A percentile compares a stretch with the other conserved stretches of the same genome.
These are phyloP conservation scores for Achaetomiella virescens DNA, from an alignment of 495 filamentous ascomycete species.

Conservation along the genomic window DNA sequence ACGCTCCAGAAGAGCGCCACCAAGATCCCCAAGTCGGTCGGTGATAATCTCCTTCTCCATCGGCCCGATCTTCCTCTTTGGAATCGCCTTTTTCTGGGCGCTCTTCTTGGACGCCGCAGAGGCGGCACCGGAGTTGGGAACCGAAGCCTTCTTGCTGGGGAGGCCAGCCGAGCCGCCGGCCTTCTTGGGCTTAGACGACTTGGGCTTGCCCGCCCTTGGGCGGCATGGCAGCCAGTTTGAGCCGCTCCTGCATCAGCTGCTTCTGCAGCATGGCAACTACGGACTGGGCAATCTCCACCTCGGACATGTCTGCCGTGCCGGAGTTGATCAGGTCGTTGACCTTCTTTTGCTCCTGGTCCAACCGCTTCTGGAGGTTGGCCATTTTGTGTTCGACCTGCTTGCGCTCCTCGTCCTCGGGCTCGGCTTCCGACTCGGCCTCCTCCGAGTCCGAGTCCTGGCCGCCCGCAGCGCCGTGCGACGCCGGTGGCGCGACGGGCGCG, in stretches of 20 bases:
- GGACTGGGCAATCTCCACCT: constrained; percentile 50
- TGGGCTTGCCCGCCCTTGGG: constrained; percentile 31
- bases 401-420: constrained; percentile 28
- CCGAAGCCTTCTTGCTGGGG: constrained; percentile 26
- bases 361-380: constrained; percentile 27
- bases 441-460: constrained; percentile 54
- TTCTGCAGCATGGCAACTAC: constrained; percentile 44
- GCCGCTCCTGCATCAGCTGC: constrained; percentile 44
- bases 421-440: constrained; percentile 33
- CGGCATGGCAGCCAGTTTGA: constrained; percentile 34
- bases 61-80: constrained; percentile 57
- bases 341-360: constrained; percentile 54
- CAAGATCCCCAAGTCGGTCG: constrained; percentile 66
- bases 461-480: constrained; percentile 18
- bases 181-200: constrained; percentile 39
- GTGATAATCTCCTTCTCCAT: constrained; percentile 84
- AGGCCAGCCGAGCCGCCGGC: constrained; percentile 14
- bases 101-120: constrained; percentile 38
- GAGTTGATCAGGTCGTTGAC: constrained; percentile 61
- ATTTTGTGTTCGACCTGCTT: constrained; percentile 16
- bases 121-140: constrained; percentile 21
- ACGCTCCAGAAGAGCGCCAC: constrained; percentile 63
- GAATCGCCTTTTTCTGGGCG: constrained; percentile 33
- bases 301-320: constrained; percentile 58
- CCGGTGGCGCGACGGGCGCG: constrained; percentile 49